A percentile compares a stretch with the other conserved stretches of the same genome.
Conservation (phyloP, 345 rosid species). For the Noccaea bulbosa region DNA sequence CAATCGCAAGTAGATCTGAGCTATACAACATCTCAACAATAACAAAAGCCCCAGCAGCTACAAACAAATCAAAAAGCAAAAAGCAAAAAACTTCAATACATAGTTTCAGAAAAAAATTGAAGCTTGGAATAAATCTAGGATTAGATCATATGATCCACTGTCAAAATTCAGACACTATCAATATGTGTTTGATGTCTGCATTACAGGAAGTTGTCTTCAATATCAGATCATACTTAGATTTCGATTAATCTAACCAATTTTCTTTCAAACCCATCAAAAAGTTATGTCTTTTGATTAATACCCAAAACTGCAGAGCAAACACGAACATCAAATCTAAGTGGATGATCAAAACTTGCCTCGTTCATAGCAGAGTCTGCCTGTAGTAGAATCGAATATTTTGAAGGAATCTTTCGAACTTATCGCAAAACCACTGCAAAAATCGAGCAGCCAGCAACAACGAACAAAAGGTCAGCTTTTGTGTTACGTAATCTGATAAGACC, state of each 20-base stretch:
- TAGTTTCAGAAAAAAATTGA: neutral
- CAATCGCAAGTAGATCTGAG: conserved; percentile 91
- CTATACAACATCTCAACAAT: conserved; percentile 91
- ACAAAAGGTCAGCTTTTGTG: conserved; percentile 27
- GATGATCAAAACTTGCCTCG: conserved; percentile 50
- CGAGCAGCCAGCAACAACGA: neutral
- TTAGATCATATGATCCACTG: neutral
- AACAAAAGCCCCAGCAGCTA: conserved; percentile 76
- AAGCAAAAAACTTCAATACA: conserved; percentile 33
- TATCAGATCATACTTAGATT: conserved; percentile 8
- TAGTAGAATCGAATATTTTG: conserved; percentile 74
- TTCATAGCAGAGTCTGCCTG: conserved; percentile 86
- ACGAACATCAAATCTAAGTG: conserved; percentile 10
- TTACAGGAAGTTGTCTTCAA: conserved; percentile 13
- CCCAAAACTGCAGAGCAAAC: conserved; percentile 18
- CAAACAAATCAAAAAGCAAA: conserved; percentile 26
- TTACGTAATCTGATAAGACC: conserved; percentile 35
- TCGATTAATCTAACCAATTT: neutral
- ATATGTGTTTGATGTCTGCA: neutral
- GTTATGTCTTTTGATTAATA: neutral
- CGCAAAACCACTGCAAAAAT: conserved; percentile 65
- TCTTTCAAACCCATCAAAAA: conserved; percentile 28
- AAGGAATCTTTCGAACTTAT: conserved; percentile 74
- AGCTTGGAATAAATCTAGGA: neutral
- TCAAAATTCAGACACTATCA: conserved; percentile 11